Base-by-base conservation (phyloP, 805 yeast genomes). In the Saccharomycopsis vini region DNA sequence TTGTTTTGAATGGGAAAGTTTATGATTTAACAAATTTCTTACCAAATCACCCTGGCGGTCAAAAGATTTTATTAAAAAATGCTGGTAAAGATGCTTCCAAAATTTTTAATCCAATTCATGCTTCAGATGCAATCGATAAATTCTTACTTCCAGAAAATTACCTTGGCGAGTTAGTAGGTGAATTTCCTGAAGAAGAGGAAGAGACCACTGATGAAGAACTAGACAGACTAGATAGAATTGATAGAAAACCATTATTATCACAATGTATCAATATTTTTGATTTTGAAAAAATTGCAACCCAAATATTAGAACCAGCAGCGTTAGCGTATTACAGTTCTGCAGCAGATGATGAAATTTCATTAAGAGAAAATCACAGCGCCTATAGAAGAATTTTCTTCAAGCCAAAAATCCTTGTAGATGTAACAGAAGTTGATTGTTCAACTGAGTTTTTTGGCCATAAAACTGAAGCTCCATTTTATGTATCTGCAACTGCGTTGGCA, bases 31-130 rank as follows among this genome's bases (percentile, higher is more conserved):
- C 67, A 9, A 53, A 54, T n/a, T 71, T 70, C 46, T 42, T 69
- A 2, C 51, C 60, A 3, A 47, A 53, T 10, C 76, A 71, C 55
- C 81, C 81, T 1, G 81, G 80, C 19, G 81, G 81, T n/a, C 56
- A 53, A 37, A 50, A 54, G 12, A 64, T 70, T 15, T 63, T 75
- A 30, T 53, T 71, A 43, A 60, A 58, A 28, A 62, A 62, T 50
- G 78, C 75, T 5, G 80, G 79, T 19, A 62, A 62, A 44, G 76
- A 75, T 54, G 79, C 74, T 4, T 63, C 73, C 23, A 44, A 47
- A 18, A 61, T 57, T 18, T 51, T 51, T 37, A 36, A 36, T 19
- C 34, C 24, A 21, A 40, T 51, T 30, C 54, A 51, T 40, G 36
- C 50, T 13, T 19, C 12, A 7, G 47, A 44, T 28, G 36, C 30